These are phyloP conservation scores for Penicillium sclerotigenum DNA, from an alignment of 2,329 filamentous ascomycete species.

Conservation along the genomic window DNA sequence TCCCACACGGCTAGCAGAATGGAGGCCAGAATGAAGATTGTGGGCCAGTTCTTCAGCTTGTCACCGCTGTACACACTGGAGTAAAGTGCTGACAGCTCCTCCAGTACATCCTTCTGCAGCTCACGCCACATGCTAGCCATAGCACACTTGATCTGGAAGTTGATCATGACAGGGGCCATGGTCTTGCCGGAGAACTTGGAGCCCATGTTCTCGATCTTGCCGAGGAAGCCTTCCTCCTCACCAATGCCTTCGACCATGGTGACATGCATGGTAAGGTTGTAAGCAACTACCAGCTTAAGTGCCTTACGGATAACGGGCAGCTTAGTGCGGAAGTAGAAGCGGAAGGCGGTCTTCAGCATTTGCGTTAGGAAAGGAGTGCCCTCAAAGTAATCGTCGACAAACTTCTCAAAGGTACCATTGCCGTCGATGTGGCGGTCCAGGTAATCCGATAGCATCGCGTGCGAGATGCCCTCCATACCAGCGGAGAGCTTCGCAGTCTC, in stretches of 20 bases:
- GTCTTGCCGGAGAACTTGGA: slow-evolving; percentile 89
- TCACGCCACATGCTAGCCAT: slow-evolving; percentile 98
- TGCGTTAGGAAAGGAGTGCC: slow-evolving; percentile 93
- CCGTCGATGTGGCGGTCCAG: slow-evolving; percentile 92
- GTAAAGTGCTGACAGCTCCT: slow-evolving; percentile 88
- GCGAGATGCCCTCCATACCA: slow-evolving; percentile 81
- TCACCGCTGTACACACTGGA: slow-evolving; percentile 98
- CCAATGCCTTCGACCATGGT: slow-evolving; percentile 90
- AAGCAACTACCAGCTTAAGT: slow-evolving; percentile 88
- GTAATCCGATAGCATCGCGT: slow-evolving; percentile 79
- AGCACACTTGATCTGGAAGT: slow-evolving; percentile 98
- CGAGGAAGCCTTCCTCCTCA: slow-evolving; percentile 71
- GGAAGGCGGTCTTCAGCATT: slow-evolving; percentile 92
- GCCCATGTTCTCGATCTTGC: slow-evolving; percentile 79
- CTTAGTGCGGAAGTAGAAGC: slow-evolving; percentile 85
- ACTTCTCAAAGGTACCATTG: slow-evolving; percentile 84
- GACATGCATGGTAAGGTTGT: slow-evolving; percentile 91
- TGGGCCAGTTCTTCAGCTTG: slow-evolving; percentile 98
- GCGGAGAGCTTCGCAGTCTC: slow-evolving; percentile 86
- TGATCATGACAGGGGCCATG: slow-evolving; percentile 96
- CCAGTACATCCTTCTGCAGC: slow-evolving; percentile 90
- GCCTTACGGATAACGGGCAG: slow-evolving; percentile 90
- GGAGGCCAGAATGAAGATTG: slow-evolving; percentile 94
- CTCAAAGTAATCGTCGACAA: slow-evolving; percentile 94
- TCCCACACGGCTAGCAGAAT: slow-evolving; percentile 95